Base-by-base conservation (phyloP, 1,284 basidiomycete genomes). In the Pyrrhoderma noxium region DNA sequence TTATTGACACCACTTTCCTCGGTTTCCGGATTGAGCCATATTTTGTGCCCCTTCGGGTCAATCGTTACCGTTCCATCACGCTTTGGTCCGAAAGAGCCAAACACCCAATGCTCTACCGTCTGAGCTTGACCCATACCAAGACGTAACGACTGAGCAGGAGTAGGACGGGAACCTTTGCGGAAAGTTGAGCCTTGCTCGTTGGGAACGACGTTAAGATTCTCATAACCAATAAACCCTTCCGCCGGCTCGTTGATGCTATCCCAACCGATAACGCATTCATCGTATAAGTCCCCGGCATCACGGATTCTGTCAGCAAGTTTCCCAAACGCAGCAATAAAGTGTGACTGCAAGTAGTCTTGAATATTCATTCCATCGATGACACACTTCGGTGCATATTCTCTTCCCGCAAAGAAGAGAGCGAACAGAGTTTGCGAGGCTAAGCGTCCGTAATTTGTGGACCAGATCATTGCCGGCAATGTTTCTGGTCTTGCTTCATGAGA, bases 201-300 rank as follows among this genome's bases (percentile, higher is more conserved):
- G 0, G 89, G 86, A 19, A 82, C 78, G 3, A 63, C 58, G 50
- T 76, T 78, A n/a, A 98, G 71, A 64, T 94, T 80, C 1, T 74
- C 67, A 64, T 85, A 83, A 1, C 89, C 89, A 44, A 89, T 78
- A 53, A 94, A 73, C 0, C 94, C 95, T 57, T 93, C 90, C 43
- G 83, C 86, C 0, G 95, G 94, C 67, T 99, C 95, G 65, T 98
- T 98, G 68, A 98, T 71, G 60, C 85, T 89, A 65, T 99, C 95
- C 95, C 95, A 98, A 0, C 95, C 95, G 52, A 98, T 84, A 21
- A 99, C 80, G 57, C 90, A 93, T 40, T 83, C 80, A 44, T 98
- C 94, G 22, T 88, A 67, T 16, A 98, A 70, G 44, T 81, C 84
- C 0, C 84, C 86, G 0, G 84, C 88, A 11, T 77, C 78, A 1